A percentile compares a stretch with the other conserved stretches of the same genome.
phyloP scores from a whole-genome alignment of 768 basidiomycete genomes.

The Leccinum variicolor region DNA sequence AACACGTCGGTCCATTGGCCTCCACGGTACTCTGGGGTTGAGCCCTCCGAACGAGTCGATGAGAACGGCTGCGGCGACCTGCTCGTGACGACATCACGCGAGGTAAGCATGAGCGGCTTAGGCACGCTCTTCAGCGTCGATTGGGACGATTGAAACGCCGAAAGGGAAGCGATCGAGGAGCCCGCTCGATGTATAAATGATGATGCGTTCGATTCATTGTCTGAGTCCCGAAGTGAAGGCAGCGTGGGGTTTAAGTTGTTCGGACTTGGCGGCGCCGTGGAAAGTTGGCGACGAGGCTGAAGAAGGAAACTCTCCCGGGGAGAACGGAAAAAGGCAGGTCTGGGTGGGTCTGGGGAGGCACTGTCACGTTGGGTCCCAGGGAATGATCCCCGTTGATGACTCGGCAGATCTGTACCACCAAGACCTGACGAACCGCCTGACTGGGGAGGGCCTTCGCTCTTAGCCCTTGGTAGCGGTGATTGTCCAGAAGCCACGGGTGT shows the following conservation, averaged over 20 bases:
- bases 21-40: slow-evolving; percentile 31
- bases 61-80: slow-evolving; percentile 19
- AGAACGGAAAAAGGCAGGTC: slow-evolving; percentile 55
- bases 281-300: slow-evolving; percentile 27
- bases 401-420: background rate
- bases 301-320: slow-evolving; percentile 55
- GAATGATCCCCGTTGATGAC: slow-evolving; percentile 38
- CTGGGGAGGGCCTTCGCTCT: slow-evolving; percentile 19
- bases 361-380: slow-evolving; percentile 36
- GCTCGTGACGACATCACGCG: slow-evolving; percentile 41
- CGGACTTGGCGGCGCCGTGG: slow-evolving; percentile 33
- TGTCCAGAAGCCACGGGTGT: background rate
- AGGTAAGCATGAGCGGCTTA: slow-evolving; percentile 61
- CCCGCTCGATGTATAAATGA: slow-evolving; percentile 38
- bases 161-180: slow-evolving; percentile 41
- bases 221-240: slow-evolving; percentile 19
- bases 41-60: slow-evolving; percentile 34
- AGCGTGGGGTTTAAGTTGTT: slow-evolving; percentile 4
- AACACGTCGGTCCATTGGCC: slow-evolving; percentile 51
- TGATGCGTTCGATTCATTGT: slow-evolving; percentile 13
- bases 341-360: slow-evolving; percentile 46
- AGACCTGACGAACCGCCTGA: slow-evolving; percentile 14
- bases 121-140: slow-evolving; percentile 51
- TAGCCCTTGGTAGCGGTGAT: slow-evolving; percentile 17
- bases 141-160: slow-evolving; percentile 35